Percentiles rank a stretch among this genome's conserved stretches.
Conservation (phyloP, 1,284 basidiomycete genomes). For the Schizophyllum commune region DNA sequence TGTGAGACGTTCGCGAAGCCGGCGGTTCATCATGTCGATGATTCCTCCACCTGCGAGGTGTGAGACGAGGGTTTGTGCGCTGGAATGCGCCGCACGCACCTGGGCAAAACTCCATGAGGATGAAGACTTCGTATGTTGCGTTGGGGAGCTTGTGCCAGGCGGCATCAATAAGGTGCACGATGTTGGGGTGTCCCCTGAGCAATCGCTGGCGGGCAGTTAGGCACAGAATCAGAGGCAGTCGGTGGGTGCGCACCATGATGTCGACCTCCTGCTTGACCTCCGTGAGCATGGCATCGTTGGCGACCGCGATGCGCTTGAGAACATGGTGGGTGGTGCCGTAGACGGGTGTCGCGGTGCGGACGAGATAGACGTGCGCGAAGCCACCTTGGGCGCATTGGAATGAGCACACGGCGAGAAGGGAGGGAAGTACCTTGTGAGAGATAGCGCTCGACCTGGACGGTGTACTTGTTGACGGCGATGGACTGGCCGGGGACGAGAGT, state of each 20-base stretch:
- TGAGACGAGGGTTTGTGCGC: not conserved
- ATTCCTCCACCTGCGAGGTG: slow-evolving; percentile 78
- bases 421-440: slow-evolving; percentile 75
- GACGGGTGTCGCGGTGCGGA: slow-evolving; percentile 79
- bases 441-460: slow-evolving; percentile 78
- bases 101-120: slow-evolving; percentile 96
- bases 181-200: slow-evolving; percentile 85
- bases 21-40: slow-evolving; percentile 98
- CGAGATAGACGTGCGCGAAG: slow-evolving; percentile 98
- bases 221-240: slow-evolving; percentile 12
- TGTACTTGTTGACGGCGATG: slow-evolving; percentile 85
- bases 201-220: slow-evolving; percentile 50
- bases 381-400: slow-evolving; percentile 53
- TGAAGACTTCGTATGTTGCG: slow-evolving; percentile 89
- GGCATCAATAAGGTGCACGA: slow-evolving; percentile 93
- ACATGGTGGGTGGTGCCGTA: slow-evolving; percentile 92
- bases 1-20: slow-evolving; percentile 86
- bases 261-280: slow-evolving; percentile 98
- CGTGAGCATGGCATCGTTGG: slow-evolving; percentile 83
- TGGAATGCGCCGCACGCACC: slow-evolving; percentile 28
- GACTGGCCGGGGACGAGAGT: slow-evolving; percentile 76
- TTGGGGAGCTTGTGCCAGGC: slow-evolving; percentile 78
- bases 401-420: not conserved
- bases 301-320: slow-evolving; percentile 93
- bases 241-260: slow-evolving; percentile 74